Evolutionary conservation across 352 stramenopile species (phyloP).

Genomic region (Blastocystis sp.): DNA sequence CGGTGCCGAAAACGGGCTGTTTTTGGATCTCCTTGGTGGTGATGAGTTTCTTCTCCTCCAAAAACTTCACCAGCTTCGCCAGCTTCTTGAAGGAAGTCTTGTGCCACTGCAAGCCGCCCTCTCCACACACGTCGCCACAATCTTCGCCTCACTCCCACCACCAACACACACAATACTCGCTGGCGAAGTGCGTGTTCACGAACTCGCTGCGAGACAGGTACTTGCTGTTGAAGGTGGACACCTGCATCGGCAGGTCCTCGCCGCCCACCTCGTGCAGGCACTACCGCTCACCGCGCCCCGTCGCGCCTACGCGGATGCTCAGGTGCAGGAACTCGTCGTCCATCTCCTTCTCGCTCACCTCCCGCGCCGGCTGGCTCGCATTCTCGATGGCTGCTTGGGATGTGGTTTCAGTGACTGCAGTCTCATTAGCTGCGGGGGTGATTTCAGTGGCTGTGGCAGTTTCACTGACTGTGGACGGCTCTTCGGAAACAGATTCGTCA

Average conservation of each 20-base stretch:
- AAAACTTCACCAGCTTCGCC: background rate
- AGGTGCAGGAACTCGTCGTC: slow-evolving; percentile 39
- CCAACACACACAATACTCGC: slow-evolving; percentile 12
- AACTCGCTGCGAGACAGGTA: background rate
- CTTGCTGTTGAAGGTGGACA: slow-evolving; percentile 61
- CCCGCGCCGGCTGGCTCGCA: background rate
- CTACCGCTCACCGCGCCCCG: background rate
- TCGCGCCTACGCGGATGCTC: background rate
- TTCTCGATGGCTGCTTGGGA: background rate
- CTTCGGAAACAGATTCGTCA: background rate
- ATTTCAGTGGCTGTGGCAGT: background rate
- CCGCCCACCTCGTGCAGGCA: slow-evolving; percentile 16
- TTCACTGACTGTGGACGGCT: background rate
- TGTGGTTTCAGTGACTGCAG: background rate
- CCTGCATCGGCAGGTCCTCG: slow-evolving; percentile 30
- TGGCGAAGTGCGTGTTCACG: background rate
- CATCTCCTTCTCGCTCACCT: slow-evolving; percentile 12
- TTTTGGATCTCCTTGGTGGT: slow-evolving; percentile 26
- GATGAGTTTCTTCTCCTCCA: slow-evolving; percentile 49
- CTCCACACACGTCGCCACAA: slow-evolving; percentile 27
- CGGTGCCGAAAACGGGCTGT: background rate
- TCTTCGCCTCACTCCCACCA: background rate
- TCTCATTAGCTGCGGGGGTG: background rate
- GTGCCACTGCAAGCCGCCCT: background rate
- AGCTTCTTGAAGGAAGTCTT: slow-evolving; percentile 43